Evolutionary conservation across 768 basidiomycete species (phyloP), one percentile per base, ranked within the genome.

Genomic region (Strobilomyces echinocephalus): DNA sequence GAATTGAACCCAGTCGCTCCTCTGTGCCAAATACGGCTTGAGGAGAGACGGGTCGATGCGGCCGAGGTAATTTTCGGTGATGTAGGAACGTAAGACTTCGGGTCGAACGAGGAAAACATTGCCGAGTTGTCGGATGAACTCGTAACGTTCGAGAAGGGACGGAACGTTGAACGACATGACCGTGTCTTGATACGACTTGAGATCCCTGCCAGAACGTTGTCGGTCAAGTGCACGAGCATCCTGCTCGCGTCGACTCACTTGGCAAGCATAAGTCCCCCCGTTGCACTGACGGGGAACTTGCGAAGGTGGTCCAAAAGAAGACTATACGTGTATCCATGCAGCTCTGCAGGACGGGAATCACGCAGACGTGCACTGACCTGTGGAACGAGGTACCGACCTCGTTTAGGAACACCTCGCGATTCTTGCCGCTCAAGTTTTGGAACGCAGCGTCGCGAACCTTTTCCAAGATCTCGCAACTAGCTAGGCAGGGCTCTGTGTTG

Each of bases 31-130:
- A 66, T 97, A 99, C 1, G 95, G 97, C 55, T 87, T 85, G 36
- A 99, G 80, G 14, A 98, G 79, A 16, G 78, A 77, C 4, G 89
- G 73, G 59, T 98, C 95, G 60, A 99, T 94, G 16, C 92, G 82
- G 9, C 93, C 93, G 14, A 99, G 85, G 69, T 93, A 91, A 53
- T 87, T 88, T 64, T 97, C 95, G 10, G 87, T 90, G 69, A 98
- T 93, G 73, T 97, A 98, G 5, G 94, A 91, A 61, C 88, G 91
- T 59, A 99, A 80, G 53, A 95, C 91, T 58, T 97, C 94, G 8
- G 95, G 95, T 50, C 87, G 91, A 46, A 99, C 90, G 58, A 98
- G 87, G 79, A 97, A 99, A 58, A 95, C 80, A 64, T 98, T 95
- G 60, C 95, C 97, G 5, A 99, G 83, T 69, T 98, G 95, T 38